A percentile compares a stretch with the other conserved stretches of the same genome.
Evolutionary conservation across 306 rosid genomes (phyloP).

Genomic region (Notholithocarpus densiflorus): DNA sequence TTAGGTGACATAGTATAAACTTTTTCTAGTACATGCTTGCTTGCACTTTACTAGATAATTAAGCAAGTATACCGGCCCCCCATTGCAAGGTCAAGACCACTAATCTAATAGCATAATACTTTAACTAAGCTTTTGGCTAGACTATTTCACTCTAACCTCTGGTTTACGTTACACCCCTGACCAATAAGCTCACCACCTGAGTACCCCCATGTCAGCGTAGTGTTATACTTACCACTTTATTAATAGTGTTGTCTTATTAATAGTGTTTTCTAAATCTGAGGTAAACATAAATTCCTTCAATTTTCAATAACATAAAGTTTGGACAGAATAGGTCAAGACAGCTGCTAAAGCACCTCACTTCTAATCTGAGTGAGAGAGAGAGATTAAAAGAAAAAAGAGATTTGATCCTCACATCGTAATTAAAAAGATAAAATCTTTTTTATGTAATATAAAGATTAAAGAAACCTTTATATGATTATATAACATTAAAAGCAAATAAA

Average conservation of each 20-base stretch:
- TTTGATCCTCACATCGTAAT: no score
- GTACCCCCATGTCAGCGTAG: not conserved
- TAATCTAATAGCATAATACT: not conserved
- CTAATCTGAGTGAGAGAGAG: no score
- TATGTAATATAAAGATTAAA: not conserved
- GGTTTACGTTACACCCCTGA: no score
- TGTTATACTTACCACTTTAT: not conserved
- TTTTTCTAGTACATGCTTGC: slow-evolving; percentile 29
- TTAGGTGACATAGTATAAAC: slow-evolving; percentile 17
- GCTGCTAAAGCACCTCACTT: no score
- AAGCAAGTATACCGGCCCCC: not conserved
- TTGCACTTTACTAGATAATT: not conserved
- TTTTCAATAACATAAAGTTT: not conserved
- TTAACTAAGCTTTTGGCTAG: no score
- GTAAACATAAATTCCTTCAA: not conserved
- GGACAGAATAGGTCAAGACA: not conserved
- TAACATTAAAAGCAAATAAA: not conserved
- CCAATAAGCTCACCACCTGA: no score
- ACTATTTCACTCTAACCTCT: no score
- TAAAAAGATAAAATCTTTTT: no score
- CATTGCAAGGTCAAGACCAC: not conserved
- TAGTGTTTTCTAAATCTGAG: slow-evolving; percentile 6
- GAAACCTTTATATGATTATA: not conserved
- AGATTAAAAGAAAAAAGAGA: no score
- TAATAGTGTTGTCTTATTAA: not conserved